phyloP scores from a whole-genome alignment of 352 stramenopile species.

The Phytopythium delawarense region DNA sequence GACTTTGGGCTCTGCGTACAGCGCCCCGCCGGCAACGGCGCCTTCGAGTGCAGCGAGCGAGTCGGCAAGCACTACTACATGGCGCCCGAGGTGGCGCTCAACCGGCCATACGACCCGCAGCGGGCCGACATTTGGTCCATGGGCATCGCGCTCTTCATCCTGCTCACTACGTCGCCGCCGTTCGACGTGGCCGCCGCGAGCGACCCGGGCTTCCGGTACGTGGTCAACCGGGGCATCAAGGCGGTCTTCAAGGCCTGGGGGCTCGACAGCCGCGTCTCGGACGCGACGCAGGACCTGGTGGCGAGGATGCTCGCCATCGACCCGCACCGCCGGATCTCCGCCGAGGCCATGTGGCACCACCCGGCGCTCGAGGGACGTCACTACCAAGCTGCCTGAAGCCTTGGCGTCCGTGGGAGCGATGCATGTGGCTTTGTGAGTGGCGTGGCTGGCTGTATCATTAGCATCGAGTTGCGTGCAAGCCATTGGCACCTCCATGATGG shows the following conservation, averaged over 20 bases:
- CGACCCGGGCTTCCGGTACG: constrained; percentile 88
- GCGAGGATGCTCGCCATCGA: constrained; percentile 68
- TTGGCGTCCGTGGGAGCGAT: not conserved
- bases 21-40: constrained; percentile 41
- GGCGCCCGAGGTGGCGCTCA: constrained; percentile 90
- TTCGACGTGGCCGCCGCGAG: constrained; percentile 85
- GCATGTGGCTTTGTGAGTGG: not conserved
- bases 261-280: constrained; percentile 34
- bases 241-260: constrained; percentile 72
- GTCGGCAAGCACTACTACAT: constrained; percentile 97
- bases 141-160: constrained; percentile 93
- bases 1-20: constrained; percentile 70
- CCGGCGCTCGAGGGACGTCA: constrained; percentile 28
- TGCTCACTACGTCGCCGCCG: constrained; percentile 90
- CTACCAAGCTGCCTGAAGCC: not conserved
- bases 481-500: not conserved
- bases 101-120: constrained; percentile 90
- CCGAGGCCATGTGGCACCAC: constrained; percentile 61
- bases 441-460: not conserved
- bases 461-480: not conserved
- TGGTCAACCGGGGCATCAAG: constrained; percentile 66
- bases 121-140: constrained; percentile 91
- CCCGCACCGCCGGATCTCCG: constrained; percentile 44
- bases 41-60: constrained; percentile 50
- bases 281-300: constrained; percentile 65